Evolutionary conservation across 768 basidiomycete genomes (phyloP), one percentile per base, ranked within the genome.

Genomic region (Boletus vinaceobasis): DNA sequence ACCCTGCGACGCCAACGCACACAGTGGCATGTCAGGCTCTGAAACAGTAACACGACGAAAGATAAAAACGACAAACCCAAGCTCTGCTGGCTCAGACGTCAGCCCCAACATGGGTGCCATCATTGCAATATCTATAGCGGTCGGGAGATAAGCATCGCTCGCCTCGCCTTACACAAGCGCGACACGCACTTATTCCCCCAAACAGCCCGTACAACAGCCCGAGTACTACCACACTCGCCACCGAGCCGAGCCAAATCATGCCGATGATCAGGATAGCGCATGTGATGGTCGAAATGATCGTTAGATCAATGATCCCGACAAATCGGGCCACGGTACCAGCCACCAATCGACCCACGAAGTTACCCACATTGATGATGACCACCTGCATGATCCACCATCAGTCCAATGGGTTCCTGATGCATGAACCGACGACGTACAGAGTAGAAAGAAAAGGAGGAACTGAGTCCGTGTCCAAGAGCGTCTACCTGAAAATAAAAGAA

Each of bases 291-390:
- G 73, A 64, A 7, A 74, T 57, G 15, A 78, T 71, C 7, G 77
- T 61, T 32, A 77, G 65, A 47, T 82, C 76, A 61, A 78, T 69
- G 11, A 77, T 68, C 0, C 83, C 82, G 40, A 77, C 49, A 43
- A 65, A 70, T 38, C 65, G 68, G 11, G 72, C 71, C 37, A 81
- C 52, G 15, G 73, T 50, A 15, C 73, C 73, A 0, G 79, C 78
- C 14, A 77, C 36, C 1, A 75, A 68, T n/a, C 85, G 77, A 11
- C 79, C 82, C 32, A 80, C 54, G 33, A 81, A 68, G 50, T 74
- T 78, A 1, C 75, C 71, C 2, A 65, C 80, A 60, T 85, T 84
- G 27, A 84, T 57, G 26, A 86, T 78, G 7, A 79, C 74, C 23
- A 85, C 64, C 77, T 84, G 47, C 13, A 49, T 44, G 3, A 37